Percentiles rank a stretch among this genome's conserved stretches.
These are phyloP conservation scores for Moelleriella libera DNA, from an alignment of 2,329 filamentous ascomycete genomes.

Conservation along the genomic window DNA sequence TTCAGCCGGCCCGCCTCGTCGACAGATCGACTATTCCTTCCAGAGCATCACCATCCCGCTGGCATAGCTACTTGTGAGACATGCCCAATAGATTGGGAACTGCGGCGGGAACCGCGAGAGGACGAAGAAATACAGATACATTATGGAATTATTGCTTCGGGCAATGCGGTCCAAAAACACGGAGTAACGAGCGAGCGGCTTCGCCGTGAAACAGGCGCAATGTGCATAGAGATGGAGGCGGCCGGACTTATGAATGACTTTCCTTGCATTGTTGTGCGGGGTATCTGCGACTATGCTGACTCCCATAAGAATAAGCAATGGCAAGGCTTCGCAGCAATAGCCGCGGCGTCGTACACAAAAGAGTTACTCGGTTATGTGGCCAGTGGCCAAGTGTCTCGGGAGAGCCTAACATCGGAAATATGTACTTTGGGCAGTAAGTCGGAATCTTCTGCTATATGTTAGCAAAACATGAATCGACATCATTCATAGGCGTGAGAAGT, in stretches of 20 bases:
- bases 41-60: neutral
- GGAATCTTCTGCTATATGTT: neutral
- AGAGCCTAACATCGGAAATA: neutral
- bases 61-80: neutral
- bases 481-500: no score
- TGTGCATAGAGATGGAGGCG: neutral
- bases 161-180: conserved; percentile 1
- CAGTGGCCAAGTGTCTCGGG: neutral
- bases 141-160: neutral
- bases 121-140: neutral
- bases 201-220: neutral
- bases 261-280: neutral
- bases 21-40: neutral
- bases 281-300: neutral
- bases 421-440: neutral
- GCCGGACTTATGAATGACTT: neutral
- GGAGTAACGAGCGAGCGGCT: neutral
- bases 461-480: no score
- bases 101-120: neutral
- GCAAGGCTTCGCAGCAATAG: conserved; percentile 1
- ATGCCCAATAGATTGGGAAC: neutral
- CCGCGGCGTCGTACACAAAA: neutral
- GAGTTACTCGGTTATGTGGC: neutral
- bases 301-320: conserved; percentile 1
- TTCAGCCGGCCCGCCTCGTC: neutral